Conservation (phyloP, 176 grass and related monocot species). For the Triticum aestivum region DNA sequence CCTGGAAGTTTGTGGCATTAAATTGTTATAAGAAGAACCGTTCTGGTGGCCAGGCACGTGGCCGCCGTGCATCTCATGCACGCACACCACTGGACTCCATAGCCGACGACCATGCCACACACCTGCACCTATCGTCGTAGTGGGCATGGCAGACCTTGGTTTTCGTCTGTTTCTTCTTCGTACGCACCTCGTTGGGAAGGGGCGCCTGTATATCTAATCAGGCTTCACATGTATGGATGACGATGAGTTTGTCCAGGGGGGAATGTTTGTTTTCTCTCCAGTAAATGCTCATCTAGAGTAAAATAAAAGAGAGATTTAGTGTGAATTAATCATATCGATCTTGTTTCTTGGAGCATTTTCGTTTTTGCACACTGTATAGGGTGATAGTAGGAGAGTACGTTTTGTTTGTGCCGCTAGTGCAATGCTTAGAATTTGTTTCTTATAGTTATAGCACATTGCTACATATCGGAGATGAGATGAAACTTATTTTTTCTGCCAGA, state of each 20-base stretch:
- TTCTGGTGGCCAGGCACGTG: conserved; percentile 5
- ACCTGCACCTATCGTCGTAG: neutral
- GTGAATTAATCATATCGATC: neutral
- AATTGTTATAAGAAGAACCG: neutral
- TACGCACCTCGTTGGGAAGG: neutral
- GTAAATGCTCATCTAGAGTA: neutral
- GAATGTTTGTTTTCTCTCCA: neutral
- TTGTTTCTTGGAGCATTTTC: neutral
- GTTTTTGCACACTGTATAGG: no score
- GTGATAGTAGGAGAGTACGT: no score
- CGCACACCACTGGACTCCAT: neutral
- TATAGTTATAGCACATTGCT: no score
- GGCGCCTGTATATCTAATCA: neutral
- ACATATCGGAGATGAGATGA: no score
- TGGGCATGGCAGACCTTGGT: neutral
- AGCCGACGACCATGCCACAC: neutral
- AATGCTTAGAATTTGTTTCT: no score
- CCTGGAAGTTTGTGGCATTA: neutral
- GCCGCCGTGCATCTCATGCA: neutral
- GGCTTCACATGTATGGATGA: neutral
- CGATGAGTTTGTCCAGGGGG: neutral
- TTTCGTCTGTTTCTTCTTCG: neutral
- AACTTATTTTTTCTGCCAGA: no score
- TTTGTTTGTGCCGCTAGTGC: no score
- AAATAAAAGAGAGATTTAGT: no score